Percentiles rank a stretch among this genome's conserved stretches.
These are phyloP conservation scores for Rutstroemia sp. DNA, from an alignment of 2,329 filamentous ascomycete genomes.

Conservation along the genomic window DNA sequence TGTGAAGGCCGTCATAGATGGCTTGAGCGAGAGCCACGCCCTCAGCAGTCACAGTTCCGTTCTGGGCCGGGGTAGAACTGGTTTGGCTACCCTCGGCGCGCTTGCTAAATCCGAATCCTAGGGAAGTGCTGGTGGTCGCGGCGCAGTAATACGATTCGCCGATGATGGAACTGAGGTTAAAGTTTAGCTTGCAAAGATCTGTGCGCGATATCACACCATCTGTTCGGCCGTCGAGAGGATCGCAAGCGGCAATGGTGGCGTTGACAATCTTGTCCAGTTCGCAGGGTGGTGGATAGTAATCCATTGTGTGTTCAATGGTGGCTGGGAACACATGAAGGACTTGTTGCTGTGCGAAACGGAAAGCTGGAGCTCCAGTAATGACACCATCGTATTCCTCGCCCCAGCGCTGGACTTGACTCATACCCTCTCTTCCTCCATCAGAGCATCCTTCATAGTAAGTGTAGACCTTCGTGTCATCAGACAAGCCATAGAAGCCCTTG, in stretches of 20 bases:
- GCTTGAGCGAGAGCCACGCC: slow-evolving; percentile 30
- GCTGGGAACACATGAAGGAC: slow-evolving; percentile 35
- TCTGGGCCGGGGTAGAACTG: slow-evolving; percentile 16
- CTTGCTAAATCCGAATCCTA: not conserved
- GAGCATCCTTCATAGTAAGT: slow-evolving; percentile 35
- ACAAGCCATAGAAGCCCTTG: not conserved
- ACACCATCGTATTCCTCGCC: slow-evolving; percentile 38
- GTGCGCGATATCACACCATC: slow-evolving; percentile 46
- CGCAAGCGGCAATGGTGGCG: slow-evolving; percentile 46
- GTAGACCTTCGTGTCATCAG: slow-evolving; percentile 8
- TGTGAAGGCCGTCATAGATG: slow-evolving; percentile 31
- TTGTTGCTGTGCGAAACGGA: slow-evolving; percentile 39
- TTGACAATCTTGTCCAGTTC: slow-evolving; percentile 46
- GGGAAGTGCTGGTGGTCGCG: slow-evolving; percentile 17
- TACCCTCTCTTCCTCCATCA: slow-evolving; percentile 42
- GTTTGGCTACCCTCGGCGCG: not conserved
- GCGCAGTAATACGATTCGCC: slow-evolving; percentile 40
- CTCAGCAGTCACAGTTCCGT: slow-evolving; percentile 20
- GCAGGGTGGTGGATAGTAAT: slow-evolving; percentile 37
- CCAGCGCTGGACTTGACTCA: slow-evolving; percentile 36
- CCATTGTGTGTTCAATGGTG: slow-evolving; percentile 33
- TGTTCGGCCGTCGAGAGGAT: slow-evolving; percentile 45
- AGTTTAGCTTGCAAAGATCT: slow-evolving; percentile 38
- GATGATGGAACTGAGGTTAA: slow-evolving; percentile 31
- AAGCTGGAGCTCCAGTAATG: slow-evolving; percentile 39